These are phyloP conservation scores for Rhypophila decipiens DNA, from an alignment of 495 filamentous ascomycete genomes.

Conservation along the genomic window DNA sequence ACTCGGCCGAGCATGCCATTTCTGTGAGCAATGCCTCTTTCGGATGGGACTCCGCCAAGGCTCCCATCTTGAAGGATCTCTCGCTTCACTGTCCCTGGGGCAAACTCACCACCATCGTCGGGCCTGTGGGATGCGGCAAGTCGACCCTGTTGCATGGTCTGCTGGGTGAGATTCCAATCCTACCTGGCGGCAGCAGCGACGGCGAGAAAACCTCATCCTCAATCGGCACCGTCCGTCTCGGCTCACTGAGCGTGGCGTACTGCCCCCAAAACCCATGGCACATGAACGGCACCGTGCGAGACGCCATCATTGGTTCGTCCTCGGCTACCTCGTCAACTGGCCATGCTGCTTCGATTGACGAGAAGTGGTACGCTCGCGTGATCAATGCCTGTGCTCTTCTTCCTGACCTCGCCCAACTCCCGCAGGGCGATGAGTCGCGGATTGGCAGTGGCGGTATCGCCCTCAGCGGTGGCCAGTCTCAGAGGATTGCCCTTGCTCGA, in stretches of 20 bases:
- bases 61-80: constrained; percentile 37
- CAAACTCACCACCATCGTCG: constrained; percentile 46
- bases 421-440: constrained; percentile 23
- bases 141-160: constrained; percentile 52
- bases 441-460: constrained; percentile 31
- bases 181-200: too few relatives aligned
- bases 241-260: constrained; percentile 24
- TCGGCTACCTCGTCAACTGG: constrained; percentile 17
- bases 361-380: constrained; percentile 34
- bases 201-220: too few relatives aligned
- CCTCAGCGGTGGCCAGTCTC: constrained; percentile 35
- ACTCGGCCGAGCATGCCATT: constrained; percentile 20
- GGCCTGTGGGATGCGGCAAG: constrained; percentile 57
- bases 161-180: constrained; percentile 48
- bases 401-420: constrained; percentile 27
- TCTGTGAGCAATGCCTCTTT: constrained; percentile 43
- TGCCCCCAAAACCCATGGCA: constrained; percentile 27
- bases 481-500: constrained; percentile 26
- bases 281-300: constrained; percentile 28
- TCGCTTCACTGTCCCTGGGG: constrained; percentile 26
- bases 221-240: constrained; percentile 20
- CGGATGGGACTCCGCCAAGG: constrained; percentile 44
- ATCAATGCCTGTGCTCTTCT: constrained; percentile 30
- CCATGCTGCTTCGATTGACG: too few relatives aligned
- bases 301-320: constrained; percentile 26